Base-by-base conservation (phyloP, 1,139 yeast genomes). In the Yamadazyma kanchanaburiensis region DNA sequence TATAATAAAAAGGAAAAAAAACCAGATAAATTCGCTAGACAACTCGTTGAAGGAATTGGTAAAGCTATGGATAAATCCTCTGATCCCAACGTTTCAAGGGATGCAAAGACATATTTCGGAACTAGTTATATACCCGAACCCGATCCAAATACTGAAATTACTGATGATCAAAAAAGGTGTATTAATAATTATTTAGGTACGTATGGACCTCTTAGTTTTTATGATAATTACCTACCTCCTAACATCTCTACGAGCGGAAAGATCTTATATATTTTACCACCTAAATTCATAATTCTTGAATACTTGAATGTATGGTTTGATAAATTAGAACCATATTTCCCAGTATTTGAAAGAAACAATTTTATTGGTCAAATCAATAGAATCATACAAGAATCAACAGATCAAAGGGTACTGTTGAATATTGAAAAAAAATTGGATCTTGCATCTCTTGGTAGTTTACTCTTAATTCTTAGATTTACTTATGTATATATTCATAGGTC, bases 261-360 rank as follows among this genome's bases (percentile, higher is more conserved):
- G 12, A 13, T 32, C 5, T 22, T 28, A 2, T 27, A 28, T 23
- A 24, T 36, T 4, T 30, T 43, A 12, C 48, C 48, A 4, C 41
- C 45, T 8, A 35, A 18, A 25, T 12, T 13, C 4, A 30, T 43
- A 4, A 38, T 42, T 4, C 13, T 35, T 5, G 33, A 34, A 20
- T 45, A 42, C 28, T 22, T 50, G 11, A 33, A 36, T 10, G 23
- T 43, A 12, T 76, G 61, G 43, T 74, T 75, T 45, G 47, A 43
- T 3, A 49, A 55, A 14, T 54, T 72, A 9, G 67, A 66, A 32
- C 70, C 73, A 0, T 58, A 60, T 30, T 51, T 64, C 39, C 81
- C 82, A 1, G 59, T 66, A 26, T 37, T 74, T 11, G 77, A 73
- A 32, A 73, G 73, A 40, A 26, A 27, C 3, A 37, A 42, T 1